Evolutionary conservation across 2,329 filamentous ascomycete species (phyloP).

Genomic region (Sarocladium strictum): DNA sequence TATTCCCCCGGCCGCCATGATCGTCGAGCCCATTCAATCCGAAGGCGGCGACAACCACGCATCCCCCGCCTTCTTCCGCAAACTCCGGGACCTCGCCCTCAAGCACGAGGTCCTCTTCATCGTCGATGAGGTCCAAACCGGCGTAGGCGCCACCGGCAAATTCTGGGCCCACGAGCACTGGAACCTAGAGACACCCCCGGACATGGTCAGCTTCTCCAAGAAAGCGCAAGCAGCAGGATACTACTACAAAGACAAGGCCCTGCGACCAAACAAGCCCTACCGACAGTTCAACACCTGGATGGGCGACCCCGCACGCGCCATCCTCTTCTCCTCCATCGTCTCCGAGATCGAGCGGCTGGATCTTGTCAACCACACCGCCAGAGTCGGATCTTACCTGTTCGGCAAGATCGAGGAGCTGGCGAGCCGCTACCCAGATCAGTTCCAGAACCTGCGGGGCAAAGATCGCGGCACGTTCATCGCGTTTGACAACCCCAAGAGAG

Average conservation of each 20-base stretch:
- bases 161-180: conserved; percentile 98
- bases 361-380: conserved; percentile 74
- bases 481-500: conserved; percentile 76
- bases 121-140: conserved; percentile 91
- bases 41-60: conserved; percentile 95
- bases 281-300: conserved; percentile 98
- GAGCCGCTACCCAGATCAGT: conserved; percentile 66
- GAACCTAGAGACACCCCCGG: conserved; percentile 70
- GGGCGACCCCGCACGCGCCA: conserved; percentile 79
- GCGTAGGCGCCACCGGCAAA: conserved; percentile 84
- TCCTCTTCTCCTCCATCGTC: conserved; percentile 83
- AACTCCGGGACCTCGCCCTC: conserved; percentile 71
- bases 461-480: conserved; percentile 89
- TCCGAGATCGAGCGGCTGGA: conserved; percentile 70
- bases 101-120: conserved; percentile 78
- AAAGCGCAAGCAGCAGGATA: conserved; percentile 92
- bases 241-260: conserved; percentile 75
- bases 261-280: conserved; percentile 88
- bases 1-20: conserved; percentile 71
- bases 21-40: conserved; percentile 88
- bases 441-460: conserved; percentile 80
- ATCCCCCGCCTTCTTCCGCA: conserved; percentile 78
- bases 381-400: conserved; percentile 74
- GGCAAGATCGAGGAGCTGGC: conserved; percentile 61
- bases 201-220: conserved; percentile 94